Base-by-base conservation (phyloP, 805 yeast genomes). In the Wickerhamiella parazyma region DNA sequence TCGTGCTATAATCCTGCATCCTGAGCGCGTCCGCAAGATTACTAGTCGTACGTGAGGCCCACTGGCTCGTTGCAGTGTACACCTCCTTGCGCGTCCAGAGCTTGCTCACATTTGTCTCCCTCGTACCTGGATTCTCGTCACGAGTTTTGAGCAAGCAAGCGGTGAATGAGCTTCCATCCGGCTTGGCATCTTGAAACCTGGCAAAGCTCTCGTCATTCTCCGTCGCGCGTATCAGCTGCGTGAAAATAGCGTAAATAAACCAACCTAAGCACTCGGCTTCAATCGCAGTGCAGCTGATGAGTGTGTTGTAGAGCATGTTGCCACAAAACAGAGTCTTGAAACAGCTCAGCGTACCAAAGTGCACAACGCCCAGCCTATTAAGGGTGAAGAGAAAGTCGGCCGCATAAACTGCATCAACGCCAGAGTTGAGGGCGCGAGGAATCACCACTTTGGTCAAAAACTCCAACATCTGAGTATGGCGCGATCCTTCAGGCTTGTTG, bases 221-320 rank as follows among this genome's bases (percentile, higher is more conserved):
- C 7, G 16, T 10, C 11, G 5, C 12, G 11, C 28, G 20, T 14
- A 14, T 12, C 25, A 31, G 21, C 22, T 36, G 17, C 9, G n/a
- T 20, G 7, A 31, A 18, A 2, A 33, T 40, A 2, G n/a, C 20
- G 6, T 14, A 6, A 37, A 75, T 72, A 51, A 87, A 86, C 10
- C 83, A 59, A 3, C 94, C 94, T 31, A 86, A 58, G 55, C 82
- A 81, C 52, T 86, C 94, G 1, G 94, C 77, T 55, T 87, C 95
- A 3, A 68, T 60, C 0, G 83, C 70, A 0, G 95, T 81, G 43
- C 76, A 72, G 1, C 89, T 74, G 51, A 73, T 78, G 10, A 86
- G 55, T 2, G 83, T 70, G 2, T 79, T 71, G 38, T 68, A 69
- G 38, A 83, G 56, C 11, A 76, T 58, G 9, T 66, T 64, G 3